These are phyloP conservation scores for Pleurotus ostreatus DNA, from an alignment of 768 basidiomycete genomes.

Conservation along the genomic window DNA sequence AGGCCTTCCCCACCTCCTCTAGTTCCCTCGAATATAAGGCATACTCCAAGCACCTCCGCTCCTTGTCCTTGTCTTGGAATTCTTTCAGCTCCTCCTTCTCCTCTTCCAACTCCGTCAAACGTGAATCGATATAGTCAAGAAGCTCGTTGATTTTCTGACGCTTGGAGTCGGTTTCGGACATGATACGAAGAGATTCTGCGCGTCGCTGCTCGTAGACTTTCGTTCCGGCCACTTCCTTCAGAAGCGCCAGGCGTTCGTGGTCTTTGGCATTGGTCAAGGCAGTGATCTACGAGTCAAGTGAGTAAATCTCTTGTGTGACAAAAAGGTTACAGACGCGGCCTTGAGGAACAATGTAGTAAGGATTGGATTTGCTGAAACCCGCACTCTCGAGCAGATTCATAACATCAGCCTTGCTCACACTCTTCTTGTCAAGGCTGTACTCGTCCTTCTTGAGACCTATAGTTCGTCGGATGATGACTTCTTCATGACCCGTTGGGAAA, in stretches of 20 bases:
- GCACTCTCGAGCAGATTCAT: slow-evolving; percentile 97
- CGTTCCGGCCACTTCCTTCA: slow-evolving; percentile 98
- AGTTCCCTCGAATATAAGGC: slow-evolving; percentile 89
- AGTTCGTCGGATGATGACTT: slow-evolving; percentile 85
- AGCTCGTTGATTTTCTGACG: slow-evolving; percentile 88
- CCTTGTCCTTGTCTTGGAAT: slow-evolving; percentile 94
- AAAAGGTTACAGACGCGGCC: slow-evolving; percentile 62
- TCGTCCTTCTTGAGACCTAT: slow-evolving; percentile 99
- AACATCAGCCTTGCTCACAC: slow-evolving; percentile 92
- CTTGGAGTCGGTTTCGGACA: slow-evolving; percentile 95
- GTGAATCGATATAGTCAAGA: slow-evolving; percentile 85
- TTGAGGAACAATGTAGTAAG: slow-evolving; percentile 99
- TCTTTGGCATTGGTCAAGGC: slow-evolving; percentile 97
- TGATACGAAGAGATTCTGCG: slow-evolving; percentile 88
- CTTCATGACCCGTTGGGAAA: slow-evolving; percentile 88
- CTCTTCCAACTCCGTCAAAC: slow-evolving; percentile 88
- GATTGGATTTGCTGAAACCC: slow-evolving; percentile 97
- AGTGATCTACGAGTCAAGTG: slow-evolving; percentile 63
- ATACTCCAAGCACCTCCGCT: slow-evolving; percentile 91
- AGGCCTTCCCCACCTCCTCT: slow-evolving; percentile 78
- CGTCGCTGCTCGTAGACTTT: slow-evolving; percentile 97
- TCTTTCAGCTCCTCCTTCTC: slow-evolving; percentile 98
- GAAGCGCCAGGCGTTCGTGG: slow-evolving; percentile 84
- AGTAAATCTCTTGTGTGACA: slow-evolving; percentile 8
- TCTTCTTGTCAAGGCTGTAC: slow-evolving; percentile 95